These are phyloP conservation scores for Nakazawaea anatomiae DNA, from an alignment of 805 yeast genomes.

Conservation along the genomic window DNA sequence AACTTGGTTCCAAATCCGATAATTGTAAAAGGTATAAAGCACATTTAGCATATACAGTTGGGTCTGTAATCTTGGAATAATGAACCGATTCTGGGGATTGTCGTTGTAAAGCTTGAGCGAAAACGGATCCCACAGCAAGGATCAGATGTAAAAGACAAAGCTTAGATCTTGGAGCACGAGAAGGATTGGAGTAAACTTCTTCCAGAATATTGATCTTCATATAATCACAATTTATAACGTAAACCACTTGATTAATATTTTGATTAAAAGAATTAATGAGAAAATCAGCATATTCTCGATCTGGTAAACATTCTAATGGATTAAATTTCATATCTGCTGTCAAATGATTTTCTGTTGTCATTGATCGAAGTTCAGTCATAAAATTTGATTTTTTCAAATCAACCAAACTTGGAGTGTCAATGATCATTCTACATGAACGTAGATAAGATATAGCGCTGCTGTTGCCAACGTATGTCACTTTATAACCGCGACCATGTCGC, in stretches of 20 bases:
- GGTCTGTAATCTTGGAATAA: conserved; percentile 18
- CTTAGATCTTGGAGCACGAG: conserved; percentile 19
- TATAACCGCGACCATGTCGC: background rate
- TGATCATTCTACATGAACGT: background rate
- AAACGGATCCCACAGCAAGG: conserved; percentile 35
- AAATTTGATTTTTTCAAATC: background rate
- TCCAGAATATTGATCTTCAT: conserved; percentile 24
- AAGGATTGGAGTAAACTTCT: conserved; percentile 26
- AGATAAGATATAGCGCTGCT: background rate
- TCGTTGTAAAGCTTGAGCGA: conserved; percentile 23
- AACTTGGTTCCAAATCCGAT: conserved; percentile 30
- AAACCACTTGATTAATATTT: conserved; percentile 33
- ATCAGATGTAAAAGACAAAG: conserved; percentile 31
- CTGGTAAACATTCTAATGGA: conserved; percentile 23
- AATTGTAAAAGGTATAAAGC: conserved; percentile 26
- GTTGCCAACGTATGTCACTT: background rate
- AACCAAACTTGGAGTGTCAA: background rate
- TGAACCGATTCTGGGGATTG: conserved; percentile 20
- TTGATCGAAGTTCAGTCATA: background rate
- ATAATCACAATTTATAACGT: conserved; percentile 30
- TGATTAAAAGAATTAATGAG: conserved; percentile 27
- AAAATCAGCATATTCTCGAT: conserved; percentile 22
- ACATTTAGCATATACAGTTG: conserved; percentile 28
- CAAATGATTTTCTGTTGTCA: background rate
- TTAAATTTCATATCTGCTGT: conserved; percentile 8